phyloP scores from a whole-genome alignment of 106 monocot species.

The Agapanthus africanus region DNA sequence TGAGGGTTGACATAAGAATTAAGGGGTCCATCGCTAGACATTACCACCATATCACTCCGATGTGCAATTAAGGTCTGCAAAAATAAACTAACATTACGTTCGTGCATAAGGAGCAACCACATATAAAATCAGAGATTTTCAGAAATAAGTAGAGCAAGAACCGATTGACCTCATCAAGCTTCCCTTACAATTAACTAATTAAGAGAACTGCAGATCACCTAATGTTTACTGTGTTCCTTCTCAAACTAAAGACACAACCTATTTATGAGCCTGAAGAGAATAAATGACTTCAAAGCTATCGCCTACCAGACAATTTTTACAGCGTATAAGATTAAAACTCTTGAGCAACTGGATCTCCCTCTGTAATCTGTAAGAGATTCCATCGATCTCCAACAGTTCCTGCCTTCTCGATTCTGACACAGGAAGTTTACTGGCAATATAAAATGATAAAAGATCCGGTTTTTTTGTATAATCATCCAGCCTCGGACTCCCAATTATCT shows the following conservation, averaged over 20 bases:
- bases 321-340: slow-evolving; percentile 65
- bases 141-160: not conserved
- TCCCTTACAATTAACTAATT: no score
- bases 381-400: slow-evolving; percentile 88
- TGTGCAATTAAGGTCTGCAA: slow-evolving; percentile 79
- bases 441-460: slow-evolving; percentile 82
- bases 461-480: slow-evolving; percentile 66
- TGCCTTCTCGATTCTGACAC: slow-evolving; percentile 79
- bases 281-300: not conserved
- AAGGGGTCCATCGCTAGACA: slow-evolving; percentile 92
- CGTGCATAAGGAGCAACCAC: not conserved
- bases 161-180: no score
- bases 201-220: not conserved
- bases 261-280: slow-evolving; percentile 8
- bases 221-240: not conserved
- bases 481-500: slow-evolving; percentile 61
- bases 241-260: not conserved
- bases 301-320: slow-evolving; percentile 72
- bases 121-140: not conserved
- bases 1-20: slow-evolving; percentile 91
- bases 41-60: slow-evolving; percentile 91
- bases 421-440: slow-evolving; percentile 90
- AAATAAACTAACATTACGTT: no score
- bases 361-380: slow-evolving; percentile 78
- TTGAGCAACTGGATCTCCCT: slow-evolving; percentile 86